Percentiles rank a stretch among this genome's conserved stretches.
Evolutionary conservation across 2,329 filamentous ascomycete genomes (phyloP).

Genomic region (Aspergillus ochraceus): DNA sequence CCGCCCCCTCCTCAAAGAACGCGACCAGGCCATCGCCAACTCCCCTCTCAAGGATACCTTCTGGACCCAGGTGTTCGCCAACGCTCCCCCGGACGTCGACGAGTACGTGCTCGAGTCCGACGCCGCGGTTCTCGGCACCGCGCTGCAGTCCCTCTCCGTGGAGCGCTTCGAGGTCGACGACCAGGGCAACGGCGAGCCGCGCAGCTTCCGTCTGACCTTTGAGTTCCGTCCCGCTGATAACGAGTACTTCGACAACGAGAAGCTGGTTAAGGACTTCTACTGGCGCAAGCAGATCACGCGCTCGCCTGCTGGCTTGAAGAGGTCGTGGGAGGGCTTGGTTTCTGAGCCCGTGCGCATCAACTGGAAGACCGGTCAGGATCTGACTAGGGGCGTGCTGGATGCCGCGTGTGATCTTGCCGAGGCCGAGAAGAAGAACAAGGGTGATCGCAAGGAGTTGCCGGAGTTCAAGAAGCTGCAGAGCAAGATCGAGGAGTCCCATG

Average conservation of each 20-base stretch:
- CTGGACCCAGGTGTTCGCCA: constrained; percentile 92
- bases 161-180: constrained; percentile 72
- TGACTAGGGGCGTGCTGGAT: constrained; percentile 77
- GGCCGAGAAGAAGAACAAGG: constrained; percentile 54
- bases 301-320: constrained; percentile 44
- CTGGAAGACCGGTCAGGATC: constrained; percentile 84
- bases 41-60: constrained; percentile 67
- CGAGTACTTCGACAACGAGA: constrained; percentile 74
- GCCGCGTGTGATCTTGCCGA: constrained; percentile 70
- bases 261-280: constrained; percentile 90
- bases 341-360: constrained; percentile 84
- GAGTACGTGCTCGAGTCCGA: constrained; percentile 83
- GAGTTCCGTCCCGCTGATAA: constrained; percentile 68
- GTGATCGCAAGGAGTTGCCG: constrained; percentile 52
- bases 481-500: constrained; percentile 47
- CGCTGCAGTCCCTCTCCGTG: constrained; percentile 69
- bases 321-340: constrained; percentile 72
- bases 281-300: constrained; percentile 63
- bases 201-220: constrained; percentile 74
- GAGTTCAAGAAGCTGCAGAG: constrained; percentile 55
- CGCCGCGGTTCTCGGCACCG: constrained; percentile 64
- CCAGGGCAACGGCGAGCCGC: constrained; percentile 68
- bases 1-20: constrained; percentile 72
- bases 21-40: constrained; percentile 66
- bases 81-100: constrained; percentile 81